Evolutionary conservation across 1,139 yeast genomes (phyloP).

Genomic region (Magnusiomyces magnusii): DNA sequence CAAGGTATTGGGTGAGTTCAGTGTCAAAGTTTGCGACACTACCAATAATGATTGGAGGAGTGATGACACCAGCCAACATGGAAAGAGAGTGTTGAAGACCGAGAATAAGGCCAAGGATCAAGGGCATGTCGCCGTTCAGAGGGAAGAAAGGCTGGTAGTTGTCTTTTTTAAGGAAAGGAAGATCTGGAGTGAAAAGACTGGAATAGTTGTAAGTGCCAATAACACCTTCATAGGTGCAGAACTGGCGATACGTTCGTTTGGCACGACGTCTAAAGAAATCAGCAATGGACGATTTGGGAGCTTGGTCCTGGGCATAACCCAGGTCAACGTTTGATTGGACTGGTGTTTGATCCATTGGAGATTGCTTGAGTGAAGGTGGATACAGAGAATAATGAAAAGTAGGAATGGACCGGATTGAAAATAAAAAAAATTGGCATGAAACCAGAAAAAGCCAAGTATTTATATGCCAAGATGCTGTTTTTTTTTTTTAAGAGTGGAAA

Average conservation of each 20-base stretch:
- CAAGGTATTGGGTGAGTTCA: constrained; percentile 56
- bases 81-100: constrained; percentile 86
- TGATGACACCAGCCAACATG: constrained; percentile 83
- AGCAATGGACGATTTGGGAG: neutral
- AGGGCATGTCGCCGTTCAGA: constrained; percentile 68
- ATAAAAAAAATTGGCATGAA: neutral
- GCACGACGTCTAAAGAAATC: neutral
- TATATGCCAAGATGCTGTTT: neutral
- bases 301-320: neutral
- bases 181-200: constrained; percentile 64
- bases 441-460: neutral
- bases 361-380: neutral
- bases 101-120: constrained; percentile 60
- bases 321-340: neutral
- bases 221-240: constrained; percentile 59
- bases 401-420: no score
- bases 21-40: constrained; percentile 49
- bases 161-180: constrained; percentile 54
- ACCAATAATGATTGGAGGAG: constrained; percentile 73
- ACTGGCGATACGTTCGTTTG: constrained; percentile 17
- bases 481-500: no score
- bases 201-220: constrained; percentile 79
- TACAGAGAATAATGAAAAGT: no score
- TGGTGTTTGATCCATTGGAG: neutral
- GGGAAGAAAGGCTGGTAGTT: constrained; percentile 64